A percentile compares a stretch with the other conserved stretches of the same genome.
These are phyloP conservation scores for Arachnomyces sp. DNA, from an alignment of 2,329 filamentous ascomycete genomes.

Conservation along the genomic window DNA sequence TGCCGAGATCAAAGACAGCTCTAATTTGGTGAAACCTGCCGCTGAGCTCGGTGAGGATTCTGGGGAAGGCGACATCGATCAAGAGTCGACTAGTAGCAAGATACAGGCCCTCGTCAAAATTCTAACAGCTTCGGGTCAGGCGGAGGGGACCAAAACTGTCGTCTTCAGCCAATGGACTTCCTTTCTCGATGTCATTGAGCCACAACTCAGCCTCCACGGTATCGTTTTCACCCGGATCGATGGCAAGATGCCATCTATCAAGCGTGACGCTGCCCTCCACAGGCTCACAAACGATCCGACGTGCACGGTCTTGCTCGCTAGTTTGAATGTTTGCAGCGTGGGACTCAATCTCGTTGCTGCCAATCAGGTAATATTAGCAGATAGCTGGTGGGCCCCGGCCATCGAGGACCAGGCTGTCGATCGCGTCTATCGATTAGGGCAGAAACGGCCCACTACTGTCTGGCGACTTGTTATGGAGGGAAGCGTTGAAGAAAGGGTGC, in stretches of 20 bases:
- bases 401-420: conserved; percentile 91
- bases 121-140: conserved; percentile 60
- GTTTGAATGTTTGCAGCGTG: conserved; percentile 73
- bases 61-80: conserved; percentile 48
- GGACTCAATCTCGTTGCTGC: conserved; percentile 80
- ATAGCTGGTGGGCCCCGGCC: conserved; percentile 88
- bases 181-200: conserved; percentile 67
- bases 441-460: conserved; percentile 69
- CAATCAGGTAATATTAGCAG: conserved; percentile 74
- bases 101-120: conserved; percentile 72
- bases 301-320: conserved; percentile 72
- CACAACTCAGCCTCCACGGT: conserved; percentile 53
- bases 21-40: conserved; percentile 60
- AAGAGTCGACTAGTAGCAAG: conserved; percentile 67
- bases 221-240: conserved; percentile 67
- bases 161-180: conserved; percentile 79
- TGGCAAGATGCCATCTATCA: conserved; percentile 64
- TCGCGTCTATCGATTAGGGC: conserved; percentile 77
- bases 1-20: conserved; percentile 53
- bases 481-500: conserved; percentile 72
- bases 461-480: conserved; percentile 75
- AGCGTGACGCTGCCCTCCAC: conserved; percentile 65
- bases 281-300: conserved; percentile 59
- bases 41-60: conserved; percentile 47
- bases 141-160: conserved; percentile 63